phyloP scores from a whole-genome alignment of 331 rosid species.

The Spiraea crenata region DNA sequence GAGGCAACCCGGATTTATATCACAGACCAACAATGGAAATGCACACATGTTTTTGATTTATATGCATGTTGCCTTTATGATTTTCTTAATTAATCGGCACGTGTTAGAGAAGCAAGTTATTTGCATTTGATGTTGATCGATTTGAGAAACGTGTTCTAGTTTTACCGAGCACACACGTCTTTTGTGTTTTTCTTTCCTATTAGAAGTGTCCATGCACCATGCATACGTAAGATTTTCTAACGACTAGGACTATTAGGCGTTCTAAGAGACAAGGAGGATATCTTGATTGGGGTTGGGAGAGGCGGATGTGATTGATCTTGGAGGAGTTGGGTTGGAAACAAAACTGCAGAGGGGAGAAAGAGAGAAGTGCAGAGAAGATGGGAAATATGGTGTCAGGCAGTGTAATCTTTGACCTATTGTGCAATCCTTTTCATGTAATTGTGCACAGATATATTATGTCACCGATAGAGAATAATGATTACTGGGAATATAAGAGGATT shows the following conservation, averaged over 20 bases:
- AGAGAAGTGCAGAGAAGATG: not conserved
- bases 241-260: not conserved
- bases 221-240: not conserved
- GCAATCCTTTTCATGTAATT: not conserved
- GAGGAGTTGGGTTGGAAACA: not conserved
- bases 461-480: not conserved
- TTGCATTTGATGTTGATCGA: constrained; percentile 1
- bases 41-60: not conserved
- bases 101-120: not conserved
- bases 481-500: not conserved
- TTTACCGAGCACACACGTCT: not conserved
- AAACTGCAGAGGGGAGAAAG: constrained; percentile 1
- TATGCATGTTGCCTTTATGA: too few species aligned
- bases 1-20: not conserved
- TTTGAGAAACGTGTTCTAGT: not conserved
- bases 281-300: not conserved
- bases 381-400: not conserved
- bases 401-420: not conserved
- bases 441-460: not conserved
- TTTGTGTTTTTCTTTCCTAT: not conserved
- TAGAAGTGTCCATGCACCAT: constrained; percentile 5
- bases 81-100: not conserved
- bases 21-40: not conserved
- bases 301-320: not conserved
- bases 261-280: not conserved